Conservation (phyloP, 1,139 yeast species). For the Kazachstania sp. region DNA sequence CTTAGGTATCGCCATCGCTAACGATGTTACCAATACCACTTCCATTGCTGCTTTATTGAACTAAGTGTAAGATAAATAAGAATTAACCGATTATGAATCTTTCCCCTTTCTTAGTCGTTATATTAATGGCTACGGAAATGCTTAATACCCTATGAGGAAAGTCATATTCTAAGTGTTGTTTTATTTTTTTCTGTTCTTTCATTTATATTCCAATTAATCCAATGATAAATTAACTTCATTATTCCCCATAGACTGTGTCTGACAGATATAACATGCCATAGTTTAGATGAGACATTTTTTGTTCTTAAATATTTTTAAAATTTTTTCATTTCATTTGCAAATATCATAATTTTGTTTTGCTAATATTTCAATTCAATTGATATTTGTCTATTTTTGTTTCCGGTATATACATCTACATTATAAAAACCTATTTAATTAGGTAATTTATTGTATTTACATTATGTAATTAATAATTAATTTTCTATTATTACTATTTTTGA, state of each 20-base stretch:
- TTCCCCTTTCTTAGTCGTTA: not conserved
- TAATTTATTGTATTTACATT: not conserved
- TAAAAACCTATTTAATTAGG: not conserved
- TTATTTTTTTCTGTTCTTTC: not conserved
- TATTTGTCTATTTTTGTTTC: not conserved
- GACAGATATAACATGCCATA: not conserved
- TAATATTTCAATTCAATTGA: no score
- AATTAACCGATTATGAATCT: not conserved
- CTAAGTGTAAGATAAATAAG: not conserved
- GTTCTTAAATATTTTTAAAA: not conserved
- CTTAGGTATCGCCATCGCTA: constrained; percentile 24
- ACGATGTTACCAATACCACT: constrained; percentile 15
- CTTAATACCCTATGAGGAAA: not conserved
- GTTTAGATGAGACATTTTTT: not conserved
- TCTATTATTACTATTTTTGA: not conserved
- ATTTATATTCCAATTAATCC: not conserved
- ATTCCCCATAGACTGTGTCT: not conserved
- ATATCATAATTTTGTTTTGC: no score
- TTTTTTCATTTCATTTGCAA: not conserved
- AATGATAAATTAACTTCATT: not conserved
- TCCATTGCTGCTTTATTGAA: constrained; percentile 1
- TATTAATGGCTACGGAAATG: not conserved
- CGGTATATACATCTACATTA: not conserved
- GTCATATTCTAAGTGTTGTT: not conserved
- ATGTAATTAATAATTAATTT: not conserved